A percentile compares a stretch with the other conserved stretches of the same genome.
Evolutionary conservation across 805 yeast genomes (phyloP).

Genomic region (Candida michaelii): DNA sequence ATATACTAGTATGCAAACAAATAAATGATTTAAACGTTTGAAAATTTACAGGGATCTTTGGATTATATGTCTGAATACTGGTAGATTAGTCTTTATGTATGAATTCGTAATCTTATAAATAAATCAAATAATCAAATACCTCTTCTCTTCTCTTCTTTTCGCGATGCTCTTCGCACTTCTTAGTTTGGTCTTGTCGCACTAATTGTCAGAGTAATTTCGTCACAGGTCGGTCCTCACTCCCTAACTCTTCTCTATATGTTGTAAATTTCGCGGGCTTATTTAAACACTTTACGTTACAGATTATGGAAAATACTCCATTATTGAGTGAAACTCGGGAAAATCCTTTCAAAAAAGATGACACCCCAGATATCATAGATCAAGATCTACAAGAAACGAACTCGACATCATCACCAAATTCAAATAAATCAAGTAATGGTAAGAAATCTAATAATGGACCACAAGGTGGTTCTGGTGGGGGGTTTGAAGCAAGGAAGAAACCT

Average conservation of each 20-base stretch:
- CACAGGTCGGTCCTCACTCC: no score
- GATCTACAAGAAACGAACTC: neutral
- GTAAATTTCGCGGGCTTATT: no score
- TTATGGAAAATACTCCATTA: constrained; percentile 10
- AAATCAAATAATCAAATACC: neutral
- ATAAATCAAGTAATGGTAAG: neutral
- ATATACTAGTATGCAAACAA: neutral
- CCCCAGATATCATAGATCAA: neutral
- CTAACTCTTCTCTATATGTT: no score
- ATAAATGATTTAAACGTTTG: neutral
- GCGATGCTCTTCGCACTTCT: constrained; percentile 1
- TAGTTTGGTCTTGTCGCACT: neutral
- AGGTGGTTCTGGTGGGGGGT: neutral
- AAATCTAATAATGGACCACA: neutral
- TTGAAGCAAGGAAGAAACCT: constrained; percentile 2
- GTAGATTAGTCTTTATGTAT: neutral
- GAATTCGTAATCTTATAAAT: neutral
- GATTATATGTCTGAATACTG: neutral
- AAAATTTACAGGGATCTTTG: neutral
- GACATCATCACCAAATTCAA: neutral
- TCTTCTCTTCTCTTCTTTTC: constrained; percentile 1
- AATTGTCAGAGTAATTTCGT: neutral
- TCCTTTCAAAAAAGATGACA: constrained; percentile 11
- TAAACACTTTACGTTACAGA: neutral
- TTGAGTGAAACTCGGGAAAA: constrained; percentile 13